phyloP scores from a whole-genome alignment of 169 alveolate genomes.

The Amoebophrya sp. region DNA sequence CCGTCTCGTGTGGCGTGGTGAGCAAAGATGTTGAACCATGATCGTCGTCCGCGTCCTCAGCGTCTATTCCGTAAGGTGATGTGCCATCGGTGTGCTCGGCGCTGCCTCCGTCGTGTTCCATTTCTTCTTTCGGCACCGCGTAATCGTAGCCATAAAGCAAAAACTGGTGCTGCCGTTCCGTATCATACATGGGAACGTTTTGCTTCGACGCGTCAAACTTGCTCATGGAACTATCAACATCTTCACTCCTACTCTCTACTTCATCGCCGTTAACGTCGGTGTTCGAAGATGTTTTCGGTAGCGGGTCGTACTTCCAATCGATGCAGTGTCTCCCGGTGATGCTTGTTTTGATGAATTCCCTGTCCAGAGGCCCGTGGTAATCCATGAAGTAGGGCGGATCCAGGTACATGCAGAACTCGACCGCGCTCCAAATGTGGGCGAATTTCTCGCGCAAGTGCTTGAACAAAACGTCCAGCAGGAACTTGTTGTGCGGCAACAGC shows the following conservation, averaged over 20 bases:
- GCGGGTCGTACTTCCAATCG: slow-evolving; percentile 2
- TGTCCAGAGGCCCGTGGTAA: background rate
- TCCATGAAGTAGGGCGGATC: background rate
- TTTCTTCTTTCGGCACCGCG: background rate
- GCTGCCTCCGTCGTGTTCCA: too few relatives aligned
- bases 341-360: background rate
- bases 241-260: too few relatives aligned
- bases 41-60: too few relatives aligned
- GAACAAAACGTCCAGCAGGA: background rate
- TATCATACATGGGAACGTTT: background rate
- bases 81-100: too few relatives aligned
- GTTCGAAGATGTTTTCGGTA: background rate
- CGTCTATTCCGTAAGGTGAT: too few relatives aligned
- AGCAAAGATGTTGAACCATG: too few relatives aligned
- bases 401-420: background rate
- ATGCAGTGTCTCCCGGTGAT: background rate
- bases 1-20: too few relatives aligned
- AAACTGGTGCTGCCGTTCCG: background rate
- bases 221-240: too few relatives aligned
- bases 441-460: background rate
- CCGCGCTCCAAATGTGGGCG: background rate
- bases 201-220: too few relatives aligned
- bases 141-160: background rate
- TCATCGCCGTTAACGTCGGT: too few relatives aligned
- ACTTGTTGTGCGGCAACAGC: background rate